Percentiles rank a stretch among this genome's conserved stretches.
Conservation (phyloP, 2,329 filamentous ascomycete genomes). For the Xylaria sp. region DNA sequence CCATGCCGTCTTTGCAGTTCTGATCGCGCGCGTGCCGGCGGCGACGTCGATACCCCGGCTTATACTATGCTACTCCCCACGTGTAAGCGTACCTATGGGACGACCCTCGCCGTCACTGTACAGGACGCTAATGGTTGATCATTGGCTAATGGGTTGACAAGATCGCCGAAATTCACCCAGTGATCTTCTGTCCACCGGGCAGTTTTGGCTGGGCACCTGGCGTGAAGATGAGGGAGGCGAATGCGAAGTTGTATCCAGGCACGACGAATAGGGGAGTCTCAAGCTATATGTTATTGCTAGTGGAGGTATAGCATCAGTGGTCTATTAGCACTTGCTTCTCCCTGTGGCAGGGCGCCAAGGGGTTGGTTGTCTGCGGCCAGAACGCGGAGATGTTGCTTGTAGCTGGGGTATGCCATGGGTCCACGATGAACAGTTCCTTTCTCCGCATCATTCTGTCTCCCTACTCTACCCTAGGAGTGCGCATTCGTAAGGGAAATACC, state of each 20-base stretch:
- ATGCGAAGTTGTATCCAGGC: no score
- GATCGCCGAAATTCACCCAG: not conserved
- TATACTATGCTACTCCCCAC: constrained; percentile 11
- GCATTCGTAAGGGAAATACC: not conserved
- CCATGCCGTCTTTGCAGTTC: not conserved
- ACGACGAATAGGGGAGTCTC: no score
- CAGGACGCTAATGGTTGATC: not conserved
- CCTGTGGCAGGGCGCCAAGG: no score
- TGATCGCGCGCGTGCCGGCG: not conserved
- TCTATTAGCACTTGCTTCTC: no score
- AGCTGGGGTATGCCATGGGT: no score
- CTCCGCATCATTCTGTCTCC: not conserved
- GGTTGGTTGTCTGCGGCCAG: no score
- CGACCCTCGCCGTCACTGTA: not conserved
- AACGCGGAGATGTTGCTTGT: no score
- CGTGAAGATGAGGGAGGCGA: not conserved
- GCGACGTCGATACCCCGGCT: not conserved
- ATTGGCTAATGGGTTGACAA: constrained; percentile 1
- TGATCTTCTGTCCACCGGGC: not conserved
- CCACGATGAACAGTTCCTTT: no score
- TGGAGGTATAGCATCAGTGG: no score
- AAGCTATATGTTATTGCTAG: no score
- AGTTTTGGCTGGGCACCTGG: constrained; percentile 11
- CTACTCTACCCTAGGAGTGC: not conserved
- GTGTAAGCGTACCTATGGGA: constrained; percentile 18